phyloP scores from a whole-genome alignment of 129 eudicot species.

The Centaurea solstitialis region DNA sequence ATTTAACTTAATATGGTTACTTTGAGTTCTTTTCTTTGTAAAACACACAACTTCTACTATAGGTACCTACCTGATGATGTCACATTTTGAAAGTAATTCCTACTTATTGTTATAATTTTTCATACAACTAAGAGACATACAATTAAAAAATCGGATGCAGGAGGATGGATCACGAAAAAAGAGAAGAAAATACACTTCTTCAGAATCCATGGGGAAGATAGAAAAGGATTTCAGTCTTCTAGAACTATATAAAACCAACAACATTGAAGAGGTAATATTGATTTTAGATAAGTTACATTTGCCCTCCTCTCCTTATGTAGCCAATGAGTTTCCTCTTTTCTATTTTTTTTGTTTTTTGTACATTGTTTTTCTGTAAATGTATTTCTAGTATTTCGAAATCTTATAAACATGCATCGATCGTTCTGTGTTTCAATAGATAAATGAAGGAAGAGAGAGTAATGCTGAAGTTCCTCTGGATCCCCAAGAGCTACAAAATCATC shows the following conservation, averaged over 20 bases:
- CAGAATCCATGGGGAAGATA: neutral
- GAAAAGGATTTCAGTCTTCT: neutral
- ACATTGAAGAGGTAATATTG: neutral
- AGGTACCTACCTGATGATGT: neutral
- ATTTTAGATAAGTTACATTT: neutral
- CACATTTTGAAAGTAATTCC: neutral
- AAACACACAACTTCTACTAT: neutral
- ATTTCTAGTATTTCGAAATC: neutral
- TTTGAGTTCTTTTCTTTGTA: neutral
- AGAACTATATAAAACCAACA: neutral
- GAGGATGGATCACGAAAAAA: neutral
- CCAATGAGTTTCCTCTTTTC: neutral
- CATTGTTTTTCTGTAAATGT: neutral
- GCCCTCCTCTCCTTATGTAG: too few relatives aligned
- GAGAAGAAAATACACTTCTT: neutral
- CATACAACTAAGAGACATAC: neutral
- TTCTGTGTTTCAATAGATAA: constrained; percentile 2
- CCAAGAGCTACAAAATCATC: neutral
- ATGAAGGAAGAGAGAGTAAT: neutral
- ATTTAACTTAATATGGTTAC: neutral
- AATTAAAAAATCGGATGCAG: neutral
- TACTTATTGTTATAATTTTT: neutral
- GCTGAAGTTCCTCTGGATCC: neutral
- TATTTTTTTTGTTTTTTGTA: neutral
- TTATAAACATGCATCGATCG: neutral